Evolutionary conservation across 2,329 filamentous ascomycete species (phyloP), one percentile per base, ranked within the genome.

Genomic region (Pestalotiopsis sp.): DNA sequence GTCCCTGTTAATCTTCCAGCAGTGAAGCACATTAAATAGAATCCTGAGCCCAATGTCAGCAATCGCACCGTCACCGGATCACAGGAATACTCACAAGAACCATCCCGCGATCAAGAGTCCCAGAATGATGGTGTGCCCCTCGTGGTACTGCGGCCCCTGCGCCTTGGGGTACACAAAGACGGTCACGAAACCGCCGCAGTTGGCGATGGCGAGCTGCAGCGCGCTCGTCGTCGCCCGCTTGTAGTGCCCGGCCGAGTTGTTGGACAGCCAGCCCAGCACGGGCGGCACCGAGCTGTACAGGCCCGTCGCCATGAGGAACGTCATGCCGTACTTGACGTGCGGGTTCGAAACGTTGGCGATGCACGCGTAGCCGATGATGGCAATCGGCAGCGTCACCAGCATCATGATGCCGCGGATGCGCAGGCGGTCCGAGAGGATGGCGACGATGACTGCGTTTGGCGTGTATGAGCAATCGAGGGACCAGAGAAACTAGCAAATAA

Each of bases 241-340:
- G 74, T 92, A 92, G 74, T 93, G 90, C 0, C 88, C 89, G 0
- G 90, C 89, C 0, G 86, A 89, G 75, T 92, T 92, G 75, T 92
- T 92, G 2, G 87, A 87, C 70, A 90, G 87, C 90, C 90, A 92
- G 1, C 86, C 89, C 11, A 92, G 79, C 3, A 91, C 86, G 20
- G 86, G 87, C 0, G 90, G 90, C 0, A 91, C 88, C 57, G 86
- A 88, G 60, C 84, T 83, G 74, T 91, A 92, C 75, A 91, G 83
- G 11, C 90, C 90, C 0, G 86, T 87, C 0, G 90, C 88, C 88
- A 91, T 91, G 66, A 92, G 80, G 73, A 90, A 90, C 0, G 89
- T 91, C 88, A 91, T 91, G 52, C 84, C 89, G 72, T 91, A 92
- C 62, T 87, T 84, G 2, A 85, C 80, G 1, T 83, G 81, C 1